These are phyloP conservation scores for Fagopyrum homotropicum DNA, from an alignment of 148 eudicot genomes.

Conservation along the genomic window DNA sequence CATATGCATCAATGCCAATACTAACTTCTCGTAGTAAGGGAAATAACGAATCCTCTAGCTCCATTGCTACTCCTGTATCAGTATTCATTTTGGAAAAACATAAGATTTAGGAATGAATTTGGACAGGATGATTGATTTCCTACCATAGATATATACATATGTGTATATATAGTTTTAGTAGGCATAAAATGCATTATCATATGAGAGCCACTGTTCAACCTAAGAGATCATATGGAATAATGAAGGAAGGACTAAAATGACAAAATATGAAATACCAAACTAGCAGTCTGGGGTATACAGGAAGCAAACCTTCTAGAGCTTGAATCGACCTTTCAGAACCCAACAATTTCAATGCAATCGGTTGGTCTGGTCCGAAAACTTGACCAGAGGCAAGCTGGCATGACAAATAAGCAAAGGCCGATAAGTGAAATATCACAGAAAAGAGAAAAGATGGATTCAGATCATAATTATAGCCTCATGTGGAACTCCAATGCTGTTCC, in stretches of 20 bases:
- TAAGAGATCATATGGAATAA: too few species aligned
- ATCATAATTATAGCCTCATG: neutral
- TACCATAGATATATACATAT: too few species aligned
- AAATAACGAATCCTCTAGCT: slow-evolving; percentile 86
- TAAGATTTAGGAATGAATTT: neutral
- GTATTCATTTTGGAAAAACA: neutral
- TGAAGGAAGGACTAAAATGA: neutral
- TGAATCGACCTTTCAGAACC: slow-evolving; percentile 68
- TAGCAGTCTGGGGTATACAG: neutral
- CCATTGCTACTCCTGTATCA: slow-evolving; percentile 93
- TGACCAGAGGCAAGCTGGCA: slow-evolving; percentile 91
- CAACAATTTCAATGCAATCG: slow-evolving; percentile 66
- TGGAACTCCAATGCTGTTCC: neutral
- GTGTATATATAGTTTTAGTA: too few species aligned
- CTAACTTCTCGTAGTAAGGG: slow-evolving; percentile 92
- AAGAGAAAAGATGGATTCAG: neutral
- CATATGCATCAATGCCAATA: slow-evolving; percentile 88
- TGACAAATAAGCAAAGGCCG: neutral
- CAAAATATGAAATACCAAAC: neutral
- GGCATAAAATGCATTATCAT: too few species aligned
- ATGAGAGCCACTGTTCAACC: too few species aligned
- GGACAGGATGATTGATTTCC: neutral
- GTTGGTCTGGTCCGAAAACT: slow-evolving; percentile 85
- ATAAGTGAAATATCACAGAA: neutral
- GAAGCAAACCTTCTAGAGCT: slow-evolving; percentile 65